Evolutionary conservation across 2,329 filamentous ascomycete species (phyloP).

Genomic region (Paraphaeosphaeria sporulosa): DNA sequence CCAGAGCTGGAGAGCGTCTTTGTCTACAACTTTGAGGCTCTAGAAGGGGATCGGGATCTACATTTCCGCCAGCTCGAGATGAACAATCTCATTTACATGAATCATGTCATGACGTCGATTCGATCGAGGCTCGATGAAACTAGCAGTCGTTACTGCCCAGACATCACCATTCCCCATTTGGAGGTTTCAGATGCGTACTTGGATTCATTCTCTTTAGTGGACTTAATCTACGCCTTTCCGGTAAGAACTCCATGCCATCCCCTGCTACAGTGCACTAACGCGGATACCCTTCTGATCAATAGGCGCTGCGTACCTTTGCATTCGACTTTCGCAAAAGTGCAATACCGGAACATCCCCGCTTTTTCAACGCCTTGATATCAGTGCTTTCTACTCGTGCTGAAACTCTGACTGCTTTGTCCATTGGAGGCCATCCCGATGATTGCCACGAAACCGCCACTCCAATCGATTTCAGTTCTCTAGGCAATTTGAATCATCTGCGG

Average conservation of each 20-base stretch:
- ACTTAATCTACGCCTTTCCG: neutral
- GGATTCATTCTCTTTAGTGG: neutral
- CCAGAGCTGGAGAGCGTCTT: slow-evolving; percentile 4
- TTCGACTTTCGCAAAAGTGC: neutral
- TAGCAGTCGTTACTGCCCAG: neutral
- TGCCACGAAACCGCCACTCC: neutral
- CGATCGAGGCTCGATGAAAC: too few species aligned
- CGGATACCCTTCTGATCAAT: neutral
- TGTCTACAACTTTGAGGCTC: neutral
- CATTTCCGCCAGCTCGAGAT: neutral
- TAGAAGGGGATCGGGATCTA: neutral
- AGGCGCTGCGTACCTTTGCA: slow-evolving; percentile 8
- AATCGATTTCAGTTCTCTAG: neutral
- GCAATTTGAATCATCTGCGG: neutral
- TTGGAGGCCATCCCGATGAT: neutral
- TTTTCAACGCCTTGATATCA: slow-evolving; percentile 1
- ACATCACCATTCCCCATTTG: neutral
- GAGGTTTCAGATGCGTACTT: neutral
- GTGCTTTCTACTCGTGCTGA: slow-evolving; percentile 2
- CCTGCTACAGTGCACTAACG: neutral
- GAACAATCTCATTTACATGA: neutral
- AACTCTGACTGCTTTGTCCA: neutral
- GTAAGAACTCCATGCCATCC: neutral
- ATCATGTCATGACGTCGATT: neutral
- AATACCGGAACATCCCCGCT: neutral